phyloP scores from a whole-genome alignment of 2,329 filamentous ascomycete genomes.

The Rhinocladiella similis region DNA sequence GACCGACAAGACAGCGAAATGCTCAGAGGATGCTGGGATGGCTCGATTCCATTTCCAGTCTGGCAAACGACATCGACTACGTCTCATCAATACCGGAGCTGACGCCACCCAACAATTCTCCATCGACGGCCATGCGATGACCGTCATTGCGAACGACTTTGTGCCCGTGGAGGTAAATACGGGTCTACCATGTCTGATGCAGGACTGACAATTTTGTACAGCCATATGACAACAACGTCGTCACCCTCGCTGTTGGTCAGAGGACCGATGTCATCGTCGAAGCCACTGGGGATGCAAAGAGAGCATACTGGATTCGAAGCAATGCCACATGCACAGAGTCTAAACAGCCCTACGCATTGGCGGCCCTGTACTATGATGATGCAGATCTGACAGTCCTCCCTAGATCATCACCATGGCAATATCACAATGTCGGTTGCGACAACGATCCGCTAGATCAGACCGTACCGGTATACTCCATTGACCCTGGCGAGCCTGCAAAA shows the following conservation, averaged over 20 bases:
- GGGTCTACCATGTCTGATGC: too few species aligned
- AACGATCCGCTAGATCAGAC: constrained; percentile 30
- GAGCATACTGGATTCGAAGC: constrained; percentile 39
- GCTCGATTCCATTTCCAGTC: constrained; percentile 28
- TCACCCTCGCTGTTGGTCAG: constrained; percentile 63
- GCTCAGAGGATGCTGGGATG: constrained; percentile 27
- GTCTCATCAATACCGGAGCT: constrained; percentile 43
- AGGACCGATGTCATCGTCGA: constrained; percentile 34
- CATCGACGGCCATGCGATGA: constrained; percentile 63
- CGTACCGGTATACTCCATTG: constrained; percentile 28
- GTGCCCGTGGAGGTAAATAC: constrained; percentile 39
- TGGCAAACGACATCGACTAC: constrained; percentile 41
- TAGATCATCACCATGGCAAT: constrained; percentile 13
- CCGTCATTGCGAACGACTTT: constrained; percentile 65
- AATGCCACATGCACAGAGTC: constrained; percentile 13
- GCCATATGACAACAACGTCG: constrained; percentile 62
- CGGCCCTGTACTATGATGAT: constrained; percentile 29
- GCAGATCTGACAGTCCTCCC: constrained; percentile 22
- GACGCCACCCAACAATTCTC: constrained; percentile 38
- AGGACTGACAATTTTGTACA: constrained; percentile 33
- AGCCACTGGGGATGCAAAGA: constrained; percentile 29
- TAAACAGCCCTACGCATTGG: constrained; percentile 27
- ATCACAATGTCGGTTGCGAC: constrained; percentile 22
- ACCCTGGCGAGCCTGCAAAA: constrained; percentile 20
- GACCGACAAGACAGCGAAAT: constrained; percentile 5